Percentiles rank a stretch among this genome's conserved stretches.
Evolutionary conservation across 164 flowering plant genomes (phyloP).

Genomic region (Vitis labrusca): DNA sequence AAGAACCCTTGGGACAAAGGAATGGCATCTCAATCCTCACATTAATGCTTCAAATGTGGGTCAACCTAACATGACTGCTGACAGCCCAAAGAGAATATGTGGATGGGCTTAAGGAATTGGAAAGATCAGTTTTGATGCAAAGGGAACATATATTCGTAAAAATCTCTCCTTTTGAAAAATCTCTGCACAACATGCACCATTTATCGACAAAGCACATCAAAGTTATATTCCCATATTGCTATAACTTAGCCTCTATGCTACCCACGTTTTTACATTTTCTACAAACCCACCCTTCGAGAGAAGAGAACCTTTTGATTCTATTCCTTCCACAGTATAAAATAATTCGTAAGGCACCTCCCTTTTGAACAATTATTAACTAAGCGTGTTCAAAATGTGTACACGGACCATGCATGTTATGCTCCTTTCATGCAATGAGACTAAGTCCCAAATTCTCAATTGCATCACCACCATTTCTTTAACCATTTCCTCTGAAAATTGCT

Average conservation of each 20-base stretch:
- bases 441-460: too few relatives aligned
- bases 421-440: too few relatives aligned
- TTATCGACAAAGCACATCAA: conserved; percentile 3
- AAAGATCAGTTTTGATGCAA: conserved; percentile 22
- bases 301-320: not conserved
- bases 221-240: conserved; percentile 6
- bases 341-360: not conserved
- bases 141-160: conserved; percentile 23
- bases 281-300: not conserved
- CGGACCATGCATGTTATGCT: too few relatives aligned
- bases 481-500: too few relatives aligned
- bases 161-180: conserved; percentile 16
- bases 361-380: too few relatives aligned
- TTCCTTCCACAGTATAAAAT: not conserved
- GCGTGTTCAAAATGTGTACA: too few relatives aligned
- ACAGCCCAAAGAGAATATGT: conserved; percentile 16
- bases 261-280: not conserved
- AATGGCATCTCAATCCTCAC: conserved; percentile 18
- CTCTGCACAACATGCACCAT: conserved; percentile 3
- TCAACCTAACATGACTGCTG: conserved; percentile 20
- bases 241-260: not conserved
- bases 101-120: conserved; percentile 11
- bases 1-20: conserved; percentile 7
- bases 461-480: too few relatives aligned
- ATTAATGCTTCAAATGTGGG: conserved; percentile 14